Evolutionary conservation across 108 stramenopile species (phyloP), one percentile per base, ranked within the genome.

Genomic region (Nitzschia inconspicua): DNA sequence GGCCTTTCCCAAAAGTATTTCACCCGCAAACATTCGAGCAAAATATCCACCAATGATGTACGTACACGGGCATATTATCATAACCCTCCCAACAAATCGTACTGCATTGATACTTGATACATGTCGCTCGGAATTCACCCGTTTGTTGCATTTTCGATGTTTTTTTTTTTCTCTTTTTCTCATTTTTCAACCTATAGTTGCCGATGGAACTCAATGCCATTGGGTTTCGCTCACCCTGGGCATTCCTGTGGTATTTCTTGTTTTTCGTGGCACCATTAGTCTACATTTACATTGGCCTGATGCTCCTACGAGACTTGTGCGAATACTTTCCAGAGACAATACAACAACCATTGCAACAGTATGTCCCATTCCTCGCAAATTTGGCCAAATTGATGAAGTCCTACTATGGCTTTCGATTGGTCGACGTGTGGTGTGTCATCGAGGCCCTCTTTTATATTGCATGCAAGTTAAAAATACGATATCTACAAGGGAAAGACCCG

Each of bases 381-480:
- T 44, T 85, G 26, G 80, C 83, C 0, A 47, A 50, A 18, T 57
- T 52, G 10, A 85, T 84, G 79, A 60, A 72, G 31, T 42, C 34
- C 55, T 71, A 46, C 64, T 73, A 54, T 18, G 60, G 76, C 16
- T 81, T 76, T 25, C 52, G 73, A 1, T n/a, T 66, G 2, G 75
- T 93, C 20, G 88, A 91, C 63, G 44, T 75, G 0, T 91, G 89
- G 93, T 86, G 84, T 59, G 54, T 84, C 19, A 65, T 94, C 34
- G 93, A 94, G 56, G 89, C 81, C 1, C 24, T 88, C 13, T 94
- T 91, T 65, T 94, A 77, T 48, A 62, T 94, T 23, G 60, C 66
- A 26, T 66, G 78, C 49, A 79, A 73, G 39, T 39, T 79, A 31
- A 85, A 91, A 57, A 68, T 77, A 27, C 61, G 56, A 24, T 94